phyloP scores from a whole-genome alignment of 495 filamentous ascomycete species.

The Aspergillus bertholletiae region DNA sequence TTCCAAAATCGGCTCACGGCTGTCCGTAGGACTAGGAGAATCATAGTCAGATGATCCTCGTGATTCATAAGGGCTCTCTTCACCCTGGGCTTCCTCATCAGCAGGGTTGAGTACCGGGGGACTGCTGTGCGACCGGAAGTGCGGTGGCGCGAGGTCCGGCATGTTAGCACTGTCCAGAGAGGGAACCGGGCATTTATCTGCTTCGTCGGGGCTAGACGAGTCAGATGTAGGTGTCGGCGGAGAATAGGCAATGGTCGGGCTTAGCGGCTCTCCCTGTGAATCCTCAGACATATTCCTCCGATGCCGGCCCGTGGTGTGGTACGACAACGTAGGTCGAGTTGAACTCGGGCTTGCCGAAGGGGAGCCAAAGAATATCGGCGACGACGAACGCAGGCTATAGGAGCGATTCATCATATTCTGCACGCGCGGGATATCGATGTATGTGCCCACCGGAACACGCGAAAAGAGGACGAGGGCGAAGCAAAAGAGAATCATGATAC shows the following conservation, averaged over 20 bases:
- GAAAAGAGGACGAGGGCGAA: slow-evolving; percentile 84
- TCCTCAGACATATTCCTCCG: slow-evolving; percentile 41
- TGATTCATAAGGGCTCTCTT: neutral
- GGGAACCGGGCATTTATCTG: slow-evolving; percentile 7
- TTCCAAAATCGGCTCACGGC: neutral
- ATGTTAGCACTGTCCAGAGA: slow-evolving; percentile 18
- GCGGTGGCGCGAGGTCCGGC: slow-evolving; percentile 22
- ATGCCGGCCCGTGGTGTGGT: slow-evolving; percentile 28
- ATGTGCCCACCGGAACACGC: slow-evolving; percentile 40
- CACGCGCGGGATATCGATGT: slow-evolving; percentile 53
- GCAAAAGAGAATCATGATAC: slow-evolving; percentile 79
- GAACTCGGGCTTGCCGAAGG: slow-evolving; percentile 44
- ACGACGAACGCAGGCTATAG: slow-evolving; percentile 38
- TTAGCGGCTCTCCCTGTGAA: slow-evolving; percentile 31
- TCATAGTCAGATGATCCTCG: neutral
- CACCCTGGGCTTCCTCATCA: slow-evolving; percentile 10
- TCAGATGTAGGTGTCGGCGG: slow-evolving; percentile 48
- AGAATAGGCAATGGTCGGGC: slow-evolving; percentile 39
- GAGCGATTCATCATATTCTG: slow-evolving; percentile 56
- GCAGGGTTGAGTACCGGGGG: slow-evolving; percentile 33
- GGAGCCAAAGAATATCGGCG: slow-evolving; percentile 39
- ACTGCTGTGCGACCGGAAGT: slow-evolving; percentile 35
- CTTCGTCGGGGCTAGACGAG: slow-evolving; percentile 16
- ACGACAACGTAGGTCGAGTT: slow-evolving; percentile 38
- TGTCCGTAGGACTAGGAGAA: neutral